These are phyloP conservation scores for Barnettozyma sp. DNA, from an alignment of 805 yeast genomes.

Conservation along the genomic window DNA sequence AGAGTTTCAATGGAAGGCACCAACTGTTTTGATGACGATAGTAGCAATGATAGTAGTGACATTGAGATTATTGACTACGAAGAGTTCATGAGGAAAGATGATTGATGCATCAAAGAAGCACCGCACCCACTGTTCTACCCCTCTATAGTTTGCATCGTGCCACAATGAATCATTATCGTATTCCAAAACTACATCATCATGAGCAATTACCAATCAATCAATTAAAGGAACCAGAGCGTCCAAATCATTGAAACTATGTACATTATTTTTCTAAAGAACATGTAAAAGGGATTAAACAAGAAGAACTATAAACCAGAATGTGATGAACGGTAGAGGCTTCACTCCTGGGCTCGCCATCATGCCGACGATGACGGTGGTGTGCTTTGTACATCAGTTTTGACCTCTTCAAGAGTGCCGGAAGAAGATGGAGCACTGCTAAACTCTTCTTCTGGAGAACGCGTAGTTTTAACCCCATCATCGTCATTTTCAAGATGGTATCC, in stretches of 20 bases:
- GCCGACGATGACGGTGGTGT: constrained; percentile 2
- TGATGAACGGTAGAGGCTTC: not conserved
- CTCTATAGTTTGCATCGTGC: no score
- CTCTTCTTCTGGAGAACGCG: no score
- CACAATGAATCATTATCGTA: no score
- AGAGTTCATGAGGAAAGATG: constrained; percentile 4
- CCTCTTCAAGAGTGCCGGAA: not conserved
- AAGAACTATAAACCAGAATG: not conserved
- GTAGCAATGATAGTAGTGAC: constrained; percentile 2
- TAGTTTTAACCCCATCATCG: no score
- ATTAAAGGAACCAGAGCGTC: no score
- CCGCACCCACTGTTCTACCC: no score
- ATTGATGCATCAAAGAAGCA: no score
- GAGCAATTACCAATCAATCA: no score
- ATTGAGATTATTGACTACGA: constrained; percentile 10
- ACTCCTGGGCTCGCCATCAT: no score
- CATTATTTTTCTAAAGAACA: constrained; percentile 3
- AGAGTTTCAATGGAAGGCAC: no score
- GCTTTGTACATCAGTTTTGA: not conserved
- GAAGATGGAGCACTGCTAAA: constrained; percentile 1
- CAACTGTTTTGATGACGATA: constrained; percentile 2
- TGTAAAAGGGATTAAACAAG: constrained; percentile 3
- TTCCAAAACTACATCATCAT: no score
- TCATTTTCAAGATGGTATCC: no score
- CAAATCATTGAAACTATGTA: not conserved